Conservation (phyloP, 345 rosid species). For the Cardamine occulta region DNA sequence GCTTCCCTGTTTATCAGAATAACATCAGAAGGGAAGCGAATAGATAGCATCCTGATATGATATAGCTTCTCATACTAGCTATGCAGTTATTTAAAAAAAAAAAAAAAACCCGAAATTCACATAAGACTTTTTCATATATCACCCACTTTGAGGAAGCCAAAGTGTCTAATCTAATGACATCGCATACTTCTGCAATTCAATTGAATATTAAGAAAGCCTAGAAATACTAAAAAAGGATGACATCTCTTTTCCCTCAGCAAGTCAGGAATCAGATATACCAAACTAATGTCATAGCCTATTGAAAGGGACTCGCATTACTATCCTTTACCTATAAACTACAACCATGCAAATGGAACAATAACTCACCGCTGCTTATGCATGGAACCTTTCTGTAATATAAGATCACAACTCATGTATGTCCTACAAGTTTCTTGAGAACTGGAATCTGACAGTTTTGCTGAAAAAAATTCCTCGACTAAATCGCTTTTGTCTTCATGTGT, state of each 20-base stretch:
- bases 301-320: not conserved
- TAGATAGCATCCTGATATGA: not conserved
- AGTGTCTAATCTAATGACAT: conserved; percentile 9
- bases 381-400: conserved; percentile 64
- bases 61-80: conserved; percentile 26
- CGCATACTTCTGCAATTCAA: not conserved
- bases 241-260: not conserved
- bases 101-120: not conserved
- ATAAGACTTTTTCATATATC: not conserved
- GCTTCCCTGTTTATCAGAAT: conserved; percentile 66
- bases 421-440: conserved; percentile 63
- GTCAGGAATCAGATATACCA: not conserved
- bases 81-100: not conserved
- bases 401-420: conserved; percentile 61
- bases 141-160: conserved; percentile 11
- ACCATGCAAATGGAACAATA: conserved; percentile 22
- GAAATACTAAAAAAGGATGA: conserved; percentile 1
- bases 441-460: conserved; percentile 59
- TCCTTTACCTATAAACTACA: conserved; percentile 19
- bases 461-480: conserved; percentile 64
- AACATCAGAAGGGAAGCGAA: conserved; percentile 22
- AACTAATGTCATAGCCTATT: not conserved
- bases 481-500: conserved; percentile 46
- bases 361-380: conserved; percentile 61
- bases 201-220: conserved; percentile 4